Evolutionary conservation across 2,329 filamentous ascomycete genomes (phyloP), one percentile per base, ranked within the genome.

Genomic region (Alternaria sp.): DNA sequence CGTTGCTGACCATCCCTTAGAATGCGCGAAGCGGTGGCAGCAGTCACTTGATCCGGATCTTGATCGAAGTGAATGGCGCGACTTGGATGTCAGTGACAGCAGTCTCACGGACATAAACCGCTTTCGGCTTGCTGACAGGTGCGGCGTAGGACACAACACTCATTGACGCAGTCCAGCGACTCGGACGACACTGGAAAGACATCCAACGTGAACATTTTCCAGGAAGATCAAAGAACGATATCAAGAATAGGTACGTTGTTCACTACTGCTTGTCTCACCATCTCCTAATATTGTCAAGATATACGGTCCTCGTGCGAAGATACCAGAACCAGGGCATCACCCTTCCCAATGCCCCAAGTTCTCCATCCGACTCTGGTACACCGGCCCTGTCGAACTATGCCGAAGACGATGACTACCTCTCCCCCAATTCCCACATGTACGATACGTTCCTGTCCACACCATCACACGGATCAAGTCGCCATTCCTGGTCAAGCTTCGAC

Each of bases 11-110:
- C 13, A 19, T 11, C 11, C 7, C 65, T n/a, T 36, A 83, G 81
- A 84, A 71, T 83, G 82, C 63, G 80, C 82, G n/a, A 83, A 84
- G 65, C 73, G 82, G 46, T 84, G 82, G 82, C 80, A 82, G 47
- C 81, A 82, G 26, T 81, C 77, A 9, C 77, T 83, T 2, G 80
- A 83, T 62, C 82, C 82, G 4, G 73, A 77, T 19, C 69, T 84
- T 53, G 74, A 81, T 60, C 79, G 76, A 32, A 80, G 76, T 50
- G 77, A 80, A 59, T 81, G 80, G 79, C 72, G 69, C 10, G 74
- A 77, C 9, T 57, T 68, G n/a, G 79, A 82, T 60, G 79, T 77
- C 60, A 67, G 70, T 61, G 12, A 40, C 9, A 49, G 19, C 59
- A 61, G 51, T 28, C 12, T 52, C 30, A 11, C 19, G n/a, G 17